phyloP scores from a whole-genome alignment of 2,329 filamentous ascomycete species.

The Claviceps pazoutovae region DNA sequence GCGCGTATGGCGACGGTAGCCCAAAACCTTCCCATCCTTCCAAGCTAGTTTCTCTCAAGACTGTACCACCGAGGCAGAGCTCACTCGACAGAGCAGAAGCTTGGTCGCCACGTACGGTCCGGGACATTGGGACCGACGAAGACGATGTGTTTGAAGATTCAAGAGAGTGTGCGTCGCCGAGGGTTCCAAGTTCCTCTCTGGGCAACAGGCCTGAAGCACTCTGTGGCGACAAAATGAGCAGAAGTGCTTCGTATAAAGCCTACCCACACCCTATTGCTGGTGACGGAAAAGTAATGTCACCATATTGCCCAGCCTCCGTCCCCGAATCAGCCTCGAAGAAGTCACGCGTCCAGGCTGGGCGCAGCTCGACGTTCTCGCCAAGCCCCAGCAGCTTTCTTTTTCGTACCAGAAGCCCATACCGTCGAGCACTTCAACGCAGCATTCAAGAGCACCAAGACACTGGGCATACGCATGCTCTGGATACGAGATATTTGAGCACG shows the following conservation, averaged over 20 bases:
- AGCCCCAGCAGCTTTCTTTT: conserved; percentile 38
- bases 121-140: conserved; percentile 19
- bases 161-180: conserved; percentile 1
- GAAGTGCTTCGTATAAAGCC: conserved; percentile 1
- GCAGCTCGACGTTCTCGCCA: conserved; percentile 36
- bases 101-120: conserved; percentile 18
- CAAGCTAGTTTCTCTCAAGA: neutral
- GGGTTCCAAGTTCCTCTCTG: neutral
- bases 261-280: conserved; percentile 7
- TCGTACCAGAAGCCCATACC: conserved; percentile 40
- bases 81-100: conserved; percentile 7
- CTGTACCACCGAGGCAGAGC: conserved; percentile 7
- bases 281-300: conserved; percentile 6
- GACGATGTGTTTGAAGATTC: conserved; percentile 18
- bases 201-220: neutral
- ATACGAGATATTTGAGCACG: conserved; percentile 25
- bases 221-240: neutral
- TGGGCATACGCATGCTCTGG: conserved; percentile 13
- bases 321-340: conserved; percentile 5
- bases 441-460: conserved; percentile 25
- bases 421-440: conserved; percentile 33
- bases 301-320: neutral
- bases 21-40: neutral
- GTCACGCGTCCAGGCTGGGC: conserved; percentile 21
- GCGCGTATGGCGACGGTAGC: conserved; percentile 5